Base-by-base conservation (phyloP, 768 basidiomycete species). In the Termitomyces sp. region DNA sequence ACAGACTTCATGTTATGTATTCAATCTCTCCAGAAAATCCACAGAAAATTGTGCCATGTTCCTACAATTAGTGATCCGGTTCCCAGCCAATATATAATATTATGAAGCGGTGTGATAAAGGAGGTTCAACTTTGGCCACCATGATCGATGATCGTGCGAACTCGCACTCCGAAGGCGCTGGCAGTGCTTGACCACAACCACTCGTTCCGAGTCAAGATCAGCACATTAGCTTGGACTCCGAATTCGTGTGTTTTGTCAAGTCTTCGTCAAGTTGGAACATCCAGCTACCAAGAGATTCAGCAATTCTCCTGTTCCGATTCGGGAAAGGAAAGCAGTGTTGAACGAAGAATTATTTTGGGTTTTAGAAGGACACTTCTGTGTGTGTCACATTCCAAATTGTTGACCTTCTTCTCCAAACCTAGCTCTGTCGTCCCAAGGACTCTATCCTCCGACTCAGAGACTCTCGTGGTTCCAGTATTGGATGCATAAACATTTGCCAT, bases 401-500 rank as follows among this genome's bases (percentile, higher is more conserved):
- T 57, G 9, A 31, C 18, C 13, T 18, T 50, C 25, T 39, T 23
- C 7, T 36, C 23, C 33, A 56, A 46, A 9, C 54, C 54, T 7
- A 56, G 23, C 27, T 25, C 42, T 7, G 44, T 51, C 25, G 54
- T 56, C 7, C n/a, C 39, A 39, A 56, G 50, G n/a, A 51, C 49
- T 5, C 15, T 7, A 25, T 51, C 50, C 25, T 51, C 50, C 25
- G 10, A 18, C 5, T 56, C 43, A 5, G 23, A 18, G n/a, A 15
- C 35, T n/a, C 13, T n/a, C 11, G 23, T n/a, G 5, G 25, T 7
- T 32, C 23, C 20, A 29, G 10, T 20, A 38, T 38, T 27, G 3
- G 31, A 27, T 18, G 35, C 25, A 39, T 56, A 53, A 27, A 2
- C 46, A 39, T 52, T 46, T 7, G 41, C 50, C 60, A 60, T 60